These are phyloP conservation scores for Glycyrrhiza uralensis DNA, from an alignment of 306 rosid species.

Conservation along the genomic window DNA sequence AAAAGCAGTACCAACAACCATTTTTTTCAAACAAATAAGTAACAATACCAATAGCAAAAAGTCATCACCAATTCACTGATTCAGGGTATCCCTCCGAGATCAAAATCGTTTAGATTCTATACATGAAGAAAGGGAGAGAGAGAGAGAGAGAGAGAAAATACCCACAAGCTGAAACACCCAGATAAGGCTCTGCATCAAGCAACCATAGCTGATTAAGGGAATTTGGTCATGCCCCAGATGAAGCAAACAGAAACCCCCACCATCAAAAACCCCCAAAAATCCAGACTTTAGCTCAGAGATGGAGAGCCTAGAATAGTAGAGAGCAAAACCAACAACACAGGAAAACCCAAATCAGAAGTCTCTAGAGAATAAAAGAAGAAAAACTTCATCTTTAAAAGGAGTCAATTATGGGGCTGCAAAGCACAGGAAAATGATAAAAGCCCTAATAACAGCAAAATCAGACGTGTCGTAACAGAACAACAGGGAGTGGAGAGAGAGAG, in stretches of 20 bases:
- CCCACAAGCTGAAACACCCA: slow-evolving; percentile 1
- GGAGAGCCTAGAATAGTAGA: slow-evolving; percentile 6
- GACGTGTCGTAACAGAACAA: slow-evolving; percentile 32
- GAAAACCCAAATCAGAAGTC: slow-evolving; percentile 21
- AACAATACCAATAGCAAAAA: background rate
- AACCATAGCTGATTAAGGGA: background rate
- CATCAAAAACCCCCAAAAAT: slow-evolving; percentile 14
- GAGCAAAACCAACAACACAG: slow-evolving; percentile 18
- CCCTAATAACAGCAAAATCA: slow-evolving; percentile 45
- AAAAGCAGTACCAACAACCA: slow-evolving; percentile 28
- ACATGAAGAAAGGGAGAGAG: no score
- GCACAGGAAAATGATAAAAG: slow-evolving; percentile 39
- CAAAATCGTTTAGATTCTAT: slow-evolving; percentile 22
- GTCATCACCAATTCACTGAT: slow-evolving; percentile 27
- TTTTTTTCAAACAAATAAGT: slow-evolving; percentile 25
- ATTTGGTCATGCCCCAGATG: slow-evolving; percentile 19
- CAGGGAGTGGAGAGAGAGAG: slow-evolving; percentile 22
- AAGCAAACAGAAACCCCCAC: slow-evolving; percentile 13
- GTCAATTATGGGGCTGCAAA: slow-evolving; percentile 32
- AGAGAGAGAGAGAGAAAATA: no score
- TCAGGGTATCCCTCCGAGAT: slow-evolving; percentile 21
- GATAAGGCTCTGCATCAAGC: background rate
- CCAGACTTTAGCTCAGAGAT: slow-evolving; percentile 11
- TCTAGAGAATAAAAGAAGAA: slow-evolving; percentile 17
- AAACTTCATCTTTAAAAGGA: slow-evolving; percentile 2